Evolutionary conservation across 768 basidiomycete genomes (phyloP), one percentile per base, ranked within the genome.

Genomic region (Tricholoma flavovirens): DNA sequence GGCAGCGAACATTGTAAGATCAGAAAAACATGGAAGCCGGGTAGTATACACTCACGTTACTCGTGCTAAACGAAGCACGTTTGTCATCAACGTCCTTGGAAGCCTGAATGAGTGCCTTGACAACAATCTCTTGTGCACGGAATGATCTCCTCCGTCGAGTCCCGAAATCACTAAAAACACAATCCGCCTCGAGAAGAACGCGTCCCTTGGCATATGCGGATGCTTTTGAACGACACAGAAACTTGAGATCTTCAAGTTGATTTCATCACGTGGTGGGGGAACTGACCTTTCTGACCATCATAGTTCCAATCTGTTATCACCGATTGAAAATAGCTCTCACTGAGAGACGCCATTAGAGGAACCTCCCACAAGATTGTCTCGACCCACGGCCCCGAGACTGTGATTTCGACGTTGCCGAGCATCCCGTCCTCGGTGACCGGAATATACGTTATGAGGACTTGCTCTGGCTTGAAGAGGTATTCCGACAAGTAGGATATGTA

Each of bases 281-380:
- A 53, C 67, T 38, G 58, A 90, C 93, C 87, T 71, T 82, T 76
- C 70, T 93, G 92, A 4, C 85, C 84, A n/a, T 87, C 83, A 59
- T 93, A 84, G 54, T 70, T 81, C 96, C 96, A 99, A 63, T 95
- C 87, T 1, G 77, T 87, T 62, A 81, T 80, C 35, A 83, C 86
- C 15, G 79, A 77, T 17, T 72, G 77, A 72, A 96, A 99, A 72
- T 92, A 96, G 17, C 84, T 83, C 68, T 99, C 93, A 64, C 90
- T 93, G 51, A 99, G 75, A 59, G 84, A 84, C 12, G 93, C 86
- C 93, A 98, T 94, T 51, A 98, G 74, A 1, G 93, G 95, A 1
- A 98, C 93, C 73, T 98, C 97, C 86, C 96, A 99, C 24, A 97
- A 74, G 56, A 98, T 96, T 6, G 90, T 80, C 60, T 94, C 90